Percentiles rank a stretch among this genome's conserved stretches.
These are phyloP conservation scores for Auricularia sp. DNA, from an alignment of 768 basidiomycete species.

Conservation along the genomic window DNA sequence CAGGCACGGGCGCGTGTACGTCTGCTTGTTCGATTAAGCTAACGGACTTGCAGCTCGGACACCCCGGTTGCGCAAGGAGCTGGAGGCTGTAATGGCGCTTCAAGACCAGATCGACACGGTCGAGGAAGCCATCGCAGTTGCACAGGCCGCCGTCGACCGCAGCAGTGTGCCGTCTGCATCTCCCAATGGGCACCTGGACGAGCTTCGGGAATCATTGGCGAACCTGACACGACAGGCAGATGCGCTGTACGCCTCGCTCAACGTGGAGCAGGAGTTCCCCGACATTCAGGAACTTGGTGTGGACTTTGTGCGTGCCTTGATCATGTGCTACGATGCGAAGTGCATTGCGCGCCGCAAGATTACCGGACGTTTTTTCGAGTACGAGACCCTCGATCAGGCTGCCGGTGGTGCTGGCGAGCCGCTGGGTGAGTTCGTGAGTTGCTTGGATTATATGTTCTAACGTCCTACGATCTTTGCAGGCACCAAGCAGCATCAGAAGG, in stretches of 20 bases:
- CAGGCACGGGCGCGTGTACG: too few relatives aligned
- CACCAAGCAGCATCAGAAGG: constrained; percentile 24
- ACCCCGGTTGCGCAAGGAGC: constrained; percentile 22
- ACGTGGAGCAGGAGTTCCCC: constrained; percentile 23
- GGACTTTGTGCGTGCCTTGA: constrained; percentile 21
- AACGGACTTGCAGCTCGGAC: background rate
- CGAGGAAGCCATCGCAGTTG: constrained; percentile 13
- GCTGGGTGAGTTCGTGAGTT: constrained; percentile 19
- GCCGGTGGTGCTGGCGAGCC: constrained; percentile 20
- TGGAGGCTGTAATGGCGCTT: constrained; percentile 21
- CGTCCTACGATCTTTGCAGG: constrained; percentile 11
- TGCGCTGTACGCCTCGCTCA: constrained; percentile 24
- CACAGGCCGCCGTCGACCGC: constrained; percentile 1
- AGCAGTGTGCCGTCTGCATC: background rate
- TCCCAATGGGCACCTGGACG: constrained; percentile 6
- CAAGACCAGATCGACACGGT: constrained; percentile 20
- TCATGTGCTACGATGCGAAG: constrained; percentile 29
- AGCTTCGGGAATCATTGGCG: constrained; percentile 15
- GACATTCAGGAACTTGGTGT: constrained; percentile 21
- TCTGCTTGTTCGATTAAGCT: background rate
- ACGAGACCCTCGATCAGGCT: constrained; percentile 27
- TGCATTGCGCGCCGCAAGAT: constrained; percentile 27
- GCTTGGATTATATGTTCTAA: background rate
- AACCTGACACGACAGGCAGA: constrained; percentile 18
- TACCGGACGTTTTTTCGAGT: constrained; percentile 27